Evolutionary conservation across 495 filamentous ascomycete species (phyloP).

Genomic region (Jackrogersella multiformis): DNA sequence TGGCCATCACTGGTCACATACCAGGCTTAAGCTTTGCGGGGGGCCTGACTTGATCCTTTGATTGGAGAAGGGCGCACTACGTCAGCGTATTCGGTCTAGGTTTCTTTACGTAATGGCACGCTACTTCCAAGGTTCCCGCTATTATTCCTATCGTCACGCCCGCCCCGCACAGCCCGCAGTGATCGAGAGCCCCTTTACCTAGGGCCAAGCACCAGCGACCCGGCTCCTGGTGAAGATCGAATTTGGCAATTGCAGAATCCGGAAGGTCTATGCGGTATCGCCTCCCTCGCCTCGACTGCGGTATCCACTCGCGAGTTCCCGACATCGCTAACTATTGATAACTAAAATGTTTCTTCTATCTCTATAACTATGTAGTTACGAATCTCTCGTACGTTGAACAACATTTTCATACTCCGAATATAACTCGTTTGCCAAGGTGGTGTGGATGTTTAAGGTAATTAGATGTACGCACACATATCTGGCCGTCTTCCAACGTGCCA

Average conservation of each 20-base stretch:
- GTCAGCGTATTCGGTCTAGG: conserved; percentile 40
- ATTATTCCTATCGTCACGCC: conserved; percentile 19
- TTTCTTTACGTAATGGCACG: conserved; percentile 33
- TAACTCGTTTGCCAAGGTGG: background rate
- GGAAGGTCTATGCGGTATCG: conserved; percentile 37
- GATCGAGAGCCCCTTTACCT: conserved; percentile 36
- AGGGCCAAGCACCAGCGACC: conserved; percentile 18
- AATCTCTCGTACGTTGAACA: conserved; percentile 18
- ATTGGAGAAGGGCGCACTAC: conserved; percentile 39
- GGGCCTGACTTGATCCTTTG: conserved; percentile 16
- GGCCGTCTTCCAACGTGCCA: background rate
- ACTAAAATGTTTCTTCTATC: too few relatives aligned
- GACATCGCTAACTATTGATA: conserved; percentile 29
- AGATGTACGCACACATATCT: background rate
- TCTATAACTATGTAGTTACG: background rate
- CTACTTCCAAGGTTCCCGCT: background rate
- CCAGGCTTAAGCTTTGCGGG: conserved; percentile 46
- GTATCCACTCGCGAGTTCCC: conserved; percentile 14
- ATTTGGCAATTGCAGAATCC: conserved; percentile 26
- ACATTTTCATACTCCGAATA: background rate
- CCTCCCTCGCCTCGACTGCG: background rate
- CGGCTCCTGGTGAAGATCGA: conserved; percentile 19
- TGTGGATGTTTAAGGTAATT: background rate
- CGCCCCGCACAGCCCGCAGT: conserved; percentile 46
- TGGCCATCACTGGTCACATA: too few relatives aligned